Evolutionary conservation across 768 basidiomycete species (phyloP), one percentile per base, ranked within the genome.

Genomic region (Erythrobasidium yunnanense): DNA sequence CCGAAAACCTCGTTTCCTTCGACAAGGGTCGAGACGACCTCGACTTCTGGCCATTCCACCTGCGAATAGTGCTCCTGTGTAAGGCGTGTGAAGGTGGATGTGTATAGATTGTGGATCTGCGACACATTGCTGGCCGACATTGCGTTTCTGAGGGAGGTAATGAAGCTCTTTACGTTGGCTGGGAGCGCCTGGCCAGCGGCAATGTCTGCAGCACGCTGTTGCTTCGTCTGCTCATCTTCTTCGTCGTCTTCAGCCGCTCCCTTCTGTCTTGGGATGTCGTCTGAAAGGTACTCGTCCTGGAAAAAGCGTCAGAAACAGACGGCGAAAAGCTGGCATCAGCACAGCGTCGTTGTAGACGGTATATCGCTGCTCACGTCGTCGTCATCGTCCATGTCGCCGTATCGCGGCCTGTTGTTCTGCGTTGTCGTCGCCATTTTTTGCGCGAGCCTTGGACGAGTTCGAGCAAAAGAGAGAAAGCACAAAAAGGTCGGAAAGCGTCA

Each of bases 1-100:
- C 96, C 81, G 80, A 99, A 99, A 58, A 96, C 87, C 62, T 87
- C 88, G 77, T 96, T 88, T 88, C 95, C 89, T 73, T 90, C 86
- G 63, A 97, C 91, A 69, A 99, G 80, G 4, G 90, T 90, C 3
- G 91, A 87, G 73, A 99, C 90, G 67, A 90, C 78, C 78, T 99
- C 93, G 4, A 90, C 91, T 75, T 96, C 91, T 0, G 93, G 93
- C 93, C 93, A 97, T 75, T 99, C 93, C 1, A 84, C 85, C 75
- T 87, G 88, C 4, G 89, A 77, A 73, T 95, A 99, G 79, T 87
- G 91, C 79, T 92, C 91, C 79, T 95, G 89, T 0, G 93, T 95
- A 74, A 92, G 84, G 69, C 87, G 85, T 77, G 91, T 93, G 92
- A 92, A 99, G 4, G 91, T 91, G 55, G 86, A 89, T 78, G 96